Evolutionary conservation across 148 eudicot genomes (phyloP), one percentile per base, ranked within the genome.

Genomic region (Cornus controversa): DNA sequence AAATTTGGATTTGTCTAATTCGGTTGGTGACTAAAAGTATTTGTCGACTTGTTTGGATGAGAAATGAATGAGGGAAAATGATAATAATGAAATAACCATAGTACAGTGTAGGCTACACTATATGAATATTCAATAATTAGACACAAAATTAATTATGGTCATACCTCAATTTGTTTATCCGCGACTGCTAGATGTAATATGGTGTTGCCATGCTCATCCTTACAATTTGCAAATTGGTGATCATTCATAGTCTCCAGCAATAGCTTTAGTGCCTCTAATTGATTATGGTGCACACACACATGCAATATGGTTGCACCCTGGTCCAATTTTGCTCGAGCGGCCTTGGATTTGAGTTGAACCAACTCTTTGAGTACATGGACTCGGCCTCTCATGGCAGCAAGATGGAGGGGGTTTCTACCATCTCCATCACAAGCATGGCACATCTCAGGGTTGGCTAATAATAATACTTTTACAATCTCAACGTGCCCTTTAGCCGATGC

Each of bases 361-460:
- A 60, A 31, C 76, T 73, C 76, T 14, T 15, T 72, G 40, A 72
- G 25, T 2, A 72, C 89, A 24, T 79, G 57, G 50, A 79, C 45
- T 0, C 77, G 67, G 16, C 86, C 83, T n/a, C 24, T 72, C 10
- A 81, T 75, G 36, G 79, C 88, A 0, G 90, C 88, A 20, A 83
- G 60, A 71, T 87, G 88, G 60, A 81, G 57, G 0, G 88, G 88
- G 80, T 85, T 87, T 68, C 64, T 73, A 6, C 88, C 88, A 11
- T 85, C 67, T 29, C 58, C 11, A 57, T 87, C 85, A 8, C 76
- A 70, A 15, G 75, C 76, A 10, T 76, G 50, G 58, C 90, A 85
- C 84, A 81, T 83, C 62, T 77, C 65, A 0, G 80, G 74, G 40
- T 29, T 75, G 16, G 66, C 73, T 0, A 14, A 23, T 10, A 83